phyloP scores from a whole-genome alignment of 371 early-diverging fungal species.

The Apophysomyces variabilis region DNA sequence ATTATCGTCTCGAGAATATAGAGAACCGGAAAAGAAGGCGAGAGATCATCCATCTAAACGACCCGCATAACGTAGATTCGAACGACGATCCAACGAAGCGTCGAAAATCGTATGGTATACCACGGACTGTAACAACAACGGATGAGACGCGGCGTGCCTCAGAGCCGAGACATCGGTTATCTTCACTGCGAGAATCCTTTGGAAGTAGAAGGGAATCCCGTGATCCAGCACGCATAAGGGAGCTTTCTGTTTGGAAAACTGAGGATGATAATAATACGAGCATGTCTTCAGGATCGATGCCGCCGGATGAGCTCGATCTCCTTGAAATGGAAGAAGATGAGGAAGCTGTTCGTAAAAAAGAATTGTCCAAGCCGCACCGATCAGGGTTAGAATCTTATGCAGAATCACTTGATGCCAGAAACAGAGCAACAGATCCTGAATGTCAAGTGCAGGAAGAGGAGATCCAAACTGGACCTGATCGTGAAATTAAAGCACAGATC shows the following conservation, averaged over 20 bases:
- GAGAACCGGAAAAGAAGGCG: background rate
- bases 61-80: background rate
- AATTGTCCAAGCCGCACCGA: background rate
- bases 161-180: conserved; percentile 17
- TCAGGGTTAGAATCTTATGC: background rate
- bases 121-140: background rate
- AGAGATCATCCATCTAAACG: background rate
- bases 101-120: conserved; percentile 2
- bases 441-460: background rate
- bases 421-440: background rate
- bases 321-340: background rate
- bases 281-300: background rate
- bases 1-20: background rate
- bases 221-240: background rate
- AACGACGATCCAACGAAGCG: background rate
- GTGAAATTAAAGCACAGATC: conserved; percentile 37
- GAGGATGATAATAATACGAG: background rate
- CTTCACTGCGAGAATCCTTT: background rate
- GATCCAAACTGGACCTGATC: conserved; percentile 13
- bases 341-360: background rate
- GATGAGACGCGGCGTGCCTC: conserved; percentile 30
- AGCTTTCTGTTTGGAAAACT: background rate
- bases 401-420: conserved; percentile 3
- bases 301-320: background rate
- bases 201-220: background rate